Percentiles rank a stretch among this genome's conserved stretches.
Conservation (phyloP, 1,284 basidiomycete species). For the Irpex lacteus region DNA sequence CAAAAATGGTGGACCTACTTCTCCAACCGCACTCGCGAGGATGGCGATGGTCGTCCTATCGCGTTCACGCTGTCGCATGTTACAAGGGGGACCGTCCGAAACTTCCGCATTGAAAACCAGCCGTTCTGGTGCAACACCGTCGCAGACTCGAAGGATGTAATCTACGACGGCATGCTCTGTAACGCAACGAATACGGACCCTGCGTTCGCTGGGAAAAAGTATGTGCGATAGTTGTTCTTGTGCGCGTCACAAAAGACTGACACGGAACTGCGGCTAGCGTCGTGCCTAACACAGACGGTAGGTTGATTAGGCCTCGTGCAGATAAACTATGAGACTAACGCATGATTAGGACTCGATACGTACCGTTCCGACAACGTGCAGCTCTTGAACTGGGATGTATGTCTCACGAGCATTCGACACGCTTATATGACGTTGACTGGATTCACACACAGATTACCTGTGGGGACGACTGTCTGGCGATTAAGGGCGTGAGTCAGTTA, state of each 20-base stretch:
- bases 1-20: constrained; percentile 51
- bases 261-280: constrained; percentile 33
- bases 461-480: constrained; percentile 67
- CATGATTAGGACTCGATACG: constrained; percentile 49
- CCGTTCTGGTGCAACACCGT: constrained; percentile 69
- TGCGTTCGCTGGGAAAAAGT: constrained; percentile 48
- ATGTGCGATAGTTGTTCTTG: constrained; percentile 17
- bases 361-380: constrained; percentile 53
- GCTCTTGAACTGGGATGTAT: constrained; percentile 51
- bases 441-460: constrained; percentile 40
- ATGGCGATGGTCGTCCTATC: constrained; percentile 64
- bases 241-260: constrained; percentile 2
- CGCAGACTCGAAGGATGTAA: constrained; percentile 50
- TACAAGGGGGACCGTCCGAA: constrained; percentile 41
- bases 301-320: constrained; percentile 6
- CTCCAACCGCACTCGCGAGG: constrained; percentile 38
- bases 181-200: constrained; percentile 62
- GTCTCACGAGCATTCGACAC: constrained; percentile 10
- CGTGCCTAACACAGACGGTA: constrained; percentile 65
- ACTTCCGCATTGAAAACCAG: constrained; percentile 55
- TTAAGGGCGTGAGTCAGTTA: constrained; percentile 51
- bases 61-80: constrained; percentile 54
- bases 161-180: constrained; percentile 60
- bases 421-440: neutral
- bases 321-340: neutral